Evolutionary conservation across 345 rosid genomes (phyloP).

Genomic region (Moricandia arvensis): DNA sequence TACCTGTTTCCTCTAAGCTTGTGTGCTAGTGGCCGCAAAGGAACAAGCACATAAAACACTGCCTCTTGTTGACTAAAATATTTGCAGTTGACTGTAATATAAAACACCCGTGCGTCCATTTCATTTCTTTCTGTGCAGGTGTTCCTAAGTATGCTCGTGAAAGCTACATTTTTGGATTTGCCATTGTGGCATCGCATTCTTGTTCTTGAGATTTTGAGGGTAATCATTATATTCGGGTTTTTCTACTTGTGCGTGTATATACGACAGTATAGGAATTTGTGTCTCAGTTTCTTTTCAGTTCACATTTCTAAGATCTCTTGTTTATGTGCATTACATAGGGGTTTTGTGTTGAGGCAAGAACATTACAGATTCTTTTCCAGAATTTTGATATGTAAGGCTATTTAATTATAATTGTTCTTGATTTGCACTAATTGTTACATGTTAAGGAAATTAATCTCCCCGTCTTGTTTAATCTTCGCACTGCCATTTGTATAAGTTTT

Average conservation of each 20-base stretch:
- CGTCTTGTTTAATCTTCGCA: background rate
- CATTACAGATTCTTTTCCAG: constrained; percentile 76
- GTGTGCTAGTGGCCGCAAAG: background rate
- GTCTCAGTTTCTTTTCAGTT: background rate
- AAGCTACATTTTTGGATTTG: constrained; percentile 84
- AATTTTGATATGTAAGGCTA: constrained; percentile 90
- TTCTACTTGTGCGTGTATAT: constrained; percentile 9
- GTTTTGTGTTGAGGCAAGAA: constrained; percentile 93
- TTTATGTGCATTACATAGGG: constrained; percentile 59
- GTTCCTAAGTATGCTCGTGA: constrained; percentile 93
- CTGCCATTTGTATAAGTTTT: constrained; percentile 6
- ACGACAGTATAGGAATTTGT: background rate
- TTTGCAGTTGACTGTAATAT: background rate
- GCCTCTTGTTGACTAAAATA: constrained; percentile 1
- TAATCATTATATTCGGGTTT: constrained; percentile 37
- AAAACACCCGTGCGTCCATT: background rate
- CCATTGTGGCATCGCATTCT: constrained; percentile 99
- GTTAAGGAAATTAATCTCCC: constrained; percentile 5
- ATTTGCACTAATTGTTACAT: constrained; percentile 28
- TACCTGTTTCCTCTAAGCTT: background rate
- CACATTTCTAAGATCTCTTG: constrained; percentile 22
- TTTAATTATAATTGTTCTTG: constrained; percentile 18
- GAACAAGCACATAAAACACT: background rate
- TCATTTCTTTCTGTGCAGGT: constrained; percentile 59
- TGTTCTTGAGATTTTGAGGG: constrained; percentile 98